Evolutionary conservation across 768 basidiomycete genomes (phyloP), one percentile per base, ranked within the genome.

Genomic region (Cystofilobasidium macerans): DNA sequence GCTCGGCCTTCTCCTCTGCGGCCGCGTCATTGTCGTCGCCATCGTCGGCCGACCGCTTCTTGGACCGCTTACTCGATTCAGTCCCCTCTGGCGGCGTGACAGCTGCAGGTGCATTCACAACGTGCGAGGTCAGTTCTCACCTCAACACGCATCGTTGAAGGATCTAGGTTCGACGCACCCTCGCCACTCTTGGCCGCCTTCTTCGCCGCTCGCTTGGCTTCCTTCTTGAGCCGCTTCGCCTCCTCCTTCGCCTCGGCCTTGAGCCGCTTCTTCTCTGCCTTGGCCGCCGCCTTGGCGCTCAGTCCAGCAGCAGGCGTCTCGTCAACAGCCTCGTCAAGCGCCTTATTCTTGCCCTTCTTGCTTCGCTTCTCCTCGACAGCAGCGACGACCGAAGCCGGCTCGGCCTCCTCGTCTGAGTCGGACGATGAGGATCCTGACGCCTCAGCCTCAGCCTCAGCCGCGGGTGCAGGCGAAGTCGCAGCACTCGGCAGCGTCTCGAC

Each of bases 1-100:
- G 65, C 18, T 71, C 32, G 57, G 69, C 72, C 40, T 67, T 66
- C 4, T 58, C 64, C 56, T 69, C 71, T 18, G 65, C 65, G 33
- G 70, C 71, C n/a, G 22, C 62, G 16, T 18, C 57, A 3, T 57
- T 38, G 1, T 6, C 51, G 13, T 42, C 59, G 57, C 61, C 54
- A 28, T 47, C 53, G 22, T 57, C 54, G 1, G 12, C 35, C 54
- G 26, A 33, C 59, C 51, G 33, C 60, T 61, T 67, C 59, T 67
- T 61, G 35, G 43, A 43, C 48, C 38, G 36, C 66, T 62, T 62
- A 45, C 48, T 54, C 51, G 57, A 58, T 57, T 63, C 28, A 22
- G 32, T 13, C 24, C 43, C 35, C 5, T 54, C 57, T 8, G 26
- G 54, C 2, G 53, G 24, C 12, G 53, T 35, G 22, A 16, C 53